Base-by-base conservation (phyloP, 2,329 filamentous ascomycete genomes). In the Harringtonia lauricola region DNA sequence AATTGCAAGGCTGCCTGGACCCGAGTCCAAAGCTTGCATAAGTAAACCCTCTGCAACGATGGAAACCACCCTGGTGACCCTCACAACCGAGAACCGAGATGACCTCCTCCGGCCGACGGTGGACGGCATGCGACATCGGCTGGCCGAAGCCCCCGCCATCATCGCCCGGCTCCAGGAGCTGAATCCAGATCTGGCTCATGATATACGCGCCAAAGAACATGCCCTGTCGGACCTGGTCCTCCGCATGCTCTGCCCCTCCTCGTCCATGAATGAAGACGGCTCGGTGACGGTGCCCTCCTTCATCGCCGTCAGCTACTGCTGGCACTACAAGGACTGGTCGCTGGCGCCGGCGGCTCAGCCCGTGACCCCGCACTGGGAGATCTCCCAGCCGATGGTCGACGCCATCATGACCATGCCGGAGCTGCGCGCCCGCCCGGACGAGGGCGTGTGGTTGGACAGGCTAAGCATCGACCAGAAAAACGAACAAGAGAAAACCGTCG, bases 391-490 rank as follows among this genome's bases (percentile, higher is more conserved):
- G 15, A 55, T 55, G 53, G 46, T 52, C 37, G 40, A 53, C 12
- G 52, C 51, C 10, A 45, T 55, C 13, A 46, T 54, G 48, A 15
- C 19, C 18, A 2, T 28, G 26, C 26, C 35, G 13, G 31, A 19
- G 3, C 35, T 49, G 14, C 41, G 43, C n/a, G 8, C n/a, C 2
- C 24, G 9, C n/a, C 36, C 33, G 1, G 45, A 46, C 10, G 50
- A 51, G 26, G 51, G 47, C 39, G 52, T 60, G n/a, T 60, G 58
- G 58, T 51, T 60, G 29, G 58, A 60, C 42, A 47, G 54, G 26
- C 49, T 60, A 17, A 60, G 58, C 43, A 48, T 60, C 44, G 56
- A 60, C 46, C 42, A 49, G 7, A 45, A 47, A n/a, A 52, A 59
- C 31, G 47, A 51, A 34, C 50, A 47, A 26, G 58, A 60, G 43